phyloP scores from a whole-genome alignment of 2,329 filamentous ascomycete genomes.

The Helotiales sp. region DNA sequence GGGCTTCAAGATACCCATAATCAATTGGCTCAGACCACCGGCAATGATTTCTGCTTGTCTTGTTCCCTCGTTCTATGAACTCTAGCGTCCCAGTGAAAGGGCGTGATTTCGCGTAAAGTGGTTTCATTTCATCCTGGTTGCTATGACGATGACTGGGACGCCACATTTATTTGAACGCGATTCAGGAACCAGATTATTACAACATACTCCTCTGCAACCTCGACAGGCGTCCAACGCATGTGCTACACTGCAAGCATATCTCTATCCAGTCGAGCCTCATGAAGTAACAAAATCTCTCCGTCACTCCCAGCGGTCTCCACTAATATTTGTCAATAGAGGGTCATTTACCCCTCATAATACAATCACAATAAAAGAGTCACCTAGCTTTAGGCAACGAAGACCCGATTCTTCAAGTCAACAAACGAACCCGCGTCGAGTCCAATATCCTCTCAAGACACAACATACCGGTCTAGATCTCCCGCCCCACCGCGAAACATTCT shows the following conservation, averaged over 20 bases:
- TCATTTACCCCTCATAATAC: conserved; percentile 34
- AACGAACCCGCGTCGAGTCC: not conserved
- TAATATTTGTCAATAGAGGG: conserved; percentile 22
- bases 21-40: not conserved
- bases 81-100: not conserved
- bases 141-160: conserved; percentile 20
- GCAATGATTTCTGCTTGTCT: not conserved
- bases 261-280: conserved; percentile 9
- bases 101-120: conserved; percentile 18
- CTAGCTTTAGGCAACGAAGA: conserved; percentile 20
- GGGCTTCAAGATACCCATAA: conserved; percentile 20
- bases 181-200: not conserved
- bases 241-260: not conserved
- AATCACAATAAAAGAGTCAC: conserved; percentile 26
- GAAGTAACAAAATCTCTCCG: conserved; percentile 18
- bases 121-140: conserved; percentile 12
- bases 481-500: not conserved
- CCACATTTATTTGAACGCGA: conserved; percentile 10
- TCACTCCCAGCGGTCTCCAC: not conserved
- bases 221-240: not conserved
- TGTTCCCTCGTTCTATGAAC: not conserved
- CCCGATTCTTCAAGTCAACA: conserved; percentile 22
- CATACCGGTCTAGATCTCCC: conserved; percentile 16
- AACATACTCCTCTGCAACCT: not conserved
- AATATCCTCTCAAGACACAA: not conserved